Conservation (phyloP, 768 basidiomycete genomes). For the Asterophora lycoperdoides region DNA sequence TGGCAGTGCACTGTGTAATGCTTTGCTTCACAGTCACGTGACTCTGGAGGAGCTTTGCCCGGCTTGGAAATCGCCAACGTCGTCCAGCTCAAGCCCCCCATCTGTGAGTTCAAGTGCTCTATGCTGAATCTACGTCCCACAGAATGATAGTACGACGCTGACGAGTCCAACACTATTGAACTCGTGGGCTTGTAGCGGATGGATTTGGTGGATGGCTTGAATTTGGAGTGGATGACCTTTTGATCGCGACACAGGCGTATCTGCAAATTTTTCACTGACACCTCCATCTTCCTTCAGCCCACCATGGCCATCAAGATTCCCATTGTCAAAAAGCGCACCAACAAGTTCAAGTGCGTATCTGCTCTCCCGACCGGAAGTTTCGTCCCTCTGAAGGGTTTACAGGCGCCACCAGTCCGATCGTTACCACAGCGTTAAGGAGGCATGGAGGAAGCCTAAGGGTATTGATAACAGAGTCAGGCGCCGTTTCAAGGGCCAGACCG, state of each 20-base stretch:
- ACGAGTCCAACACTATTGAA: conserved; percentile 13
- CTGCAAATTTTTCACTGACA: conserved; percentile 21
- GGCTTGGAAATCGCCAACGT: conserved; percentile 29
- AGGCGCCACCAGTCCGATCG: conserved; percentile 99
- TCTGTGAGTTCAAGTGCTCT: conserved; percentile 42
- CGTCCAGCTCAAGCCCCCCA: conserved; percentile 47
- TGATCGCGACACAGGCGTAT: conserved; percentile 18
- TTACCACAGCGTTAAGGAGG: conserved; percentile 94
- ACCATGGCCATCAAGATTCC: conserved; percentile 52
- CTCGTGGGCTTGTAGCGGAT: not conserved
- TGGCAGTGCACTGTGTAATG: conserved; percentile 2
- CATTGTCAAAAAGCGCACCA: conserved; percentile 96
- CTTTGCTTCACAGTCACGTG: not conserved
- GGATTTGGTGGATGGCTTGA: conserved; percentile 14
- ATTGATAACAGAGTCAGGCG: conserved; percentile 98
- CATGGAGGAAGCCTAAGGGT: conserved; percentile 99
- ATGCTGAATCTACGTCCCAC: conserved; percentile 17
- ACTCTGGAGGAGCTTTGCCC: conserved; percentile 18
- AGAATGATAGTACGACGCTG: conserved; percentile 10
- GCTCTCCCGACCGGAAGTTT: conserved; percentile 5
- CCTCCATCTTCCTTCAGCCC: conserved; percentile 24
- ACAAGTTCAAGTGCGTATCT: conserved; percentile 82
- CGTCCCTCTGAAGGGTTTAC: conserved; percentile 12
- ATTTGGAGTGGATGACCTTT: conserved; percentile 34
- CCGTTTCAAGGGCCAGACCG: conserved; percentile 90